A percentile compares a stretch with the other conserved stretches of the same genome.
Conservation (phyloP, 331 rosid genomes). For the Saraca asoca region DNA sequence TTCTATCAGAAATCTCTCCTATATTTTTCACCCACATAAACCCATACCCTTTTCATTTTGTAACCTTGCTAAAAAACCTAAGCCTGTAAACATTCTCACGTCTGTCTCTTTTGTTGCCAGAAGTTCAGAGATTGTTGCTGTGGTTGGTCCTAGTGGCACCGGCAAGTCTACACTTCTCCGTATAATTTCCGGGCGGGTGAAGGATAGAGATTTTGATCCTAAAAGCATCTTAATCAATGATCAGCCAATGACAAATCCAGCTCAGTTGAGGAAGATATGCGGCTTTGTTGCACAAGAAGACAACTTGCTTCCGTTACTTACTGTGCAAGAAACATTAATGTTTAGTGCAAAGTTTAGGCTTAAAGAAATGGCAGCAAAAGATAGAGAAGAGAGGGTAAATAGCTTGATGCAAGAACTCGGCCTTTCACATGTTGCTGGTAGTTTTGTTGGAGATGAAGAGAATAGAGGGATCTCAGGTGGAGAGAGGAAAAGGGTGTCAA, state of each 20-base stretch:
- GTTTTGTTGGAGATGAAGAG: conserved; percentile 85
- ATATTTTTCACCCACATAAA: conserved; percentile 47
- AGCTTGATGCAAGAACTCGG: conserved; percentile 77
- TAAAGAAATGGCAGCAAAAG: conserved; percentile 47
- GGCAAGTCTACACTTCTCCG: conserved; percentile 84
- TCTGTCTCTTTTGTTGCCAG: conserved; percentile 74
- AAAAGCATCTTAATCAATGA: conserved; percentile 57
- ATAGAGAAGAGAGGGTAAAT: conserved; percentile 63
- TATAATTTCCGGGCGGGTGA: conserved; percentile 62
- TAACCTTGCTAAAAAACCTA: conserved; percentile 46
- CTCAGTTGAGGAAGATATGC: conserved; percentile 67
- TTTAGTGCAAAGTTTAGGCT: conserved; percentile 79
- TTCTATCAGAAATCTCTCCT: conserved; percentile 58
- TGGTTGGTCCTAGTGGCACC: conserved; percentile 92
- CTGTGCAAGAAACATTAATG: conserved; percentile 77
- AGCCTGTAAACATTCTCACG: conserved; percentile 58
- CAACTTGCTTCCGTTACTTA: conserved; percentile 73
- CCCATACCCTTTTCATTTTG: conserved; percentile 40
- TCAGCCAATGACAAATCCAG: conserved; percentile 50
- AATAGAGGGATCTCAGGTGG: conserved; percentile 88
- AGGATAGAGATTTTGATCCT: conserved; percentile 51
- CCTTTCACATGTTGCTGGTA: conserved; percentile 65
- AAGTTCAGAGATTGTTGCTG: conserved; percentile 70
- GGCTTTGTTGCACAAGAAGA: conserved; percentile 92
- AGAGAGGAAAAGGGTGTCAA: conserved; percentile 82